Base-by-base conservation (phyloP, 108 stramenopile genomes). In the Fragilariopsis cylindrus region DNA sequence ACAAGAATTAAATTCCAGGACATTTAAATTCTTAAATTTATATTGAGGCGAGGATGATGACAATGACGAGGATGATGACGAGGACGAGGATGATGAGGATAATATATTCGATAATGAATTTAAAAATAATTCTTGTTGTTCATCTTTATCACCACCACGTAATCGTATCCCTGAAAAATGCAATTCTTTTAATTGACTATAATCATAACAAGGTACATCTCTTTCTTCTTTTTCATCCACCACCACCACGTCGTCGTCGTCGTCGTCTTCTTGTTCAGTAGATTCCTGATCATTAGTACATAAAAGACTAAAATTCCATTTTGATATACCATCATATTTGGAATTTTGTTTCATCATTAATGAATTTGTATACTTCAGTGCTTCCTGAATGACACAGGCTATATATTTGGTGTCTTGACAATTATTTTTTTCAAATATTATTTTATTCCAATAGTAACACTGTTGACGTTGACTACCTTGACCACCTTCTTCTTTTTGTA, bases 1-100 rank as follows among this genome's bases (percentile, higher is more conserved):
- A 40, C 62, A 63, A 3, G 62, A 41, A 13, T 63, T 7, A 44
- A 63, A 15, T n/a, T 63, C 62, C 2, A 63, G 12, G 45, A 63
- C 62, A 5, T 43, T 40, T 15, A 63, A 44, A 0, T 53, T 15
- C 0, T 11, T 53, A 15, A 15, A 13, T 3, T 53, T 15, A 15
- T 53, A 4, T 8, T 30, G 5, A 0, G 19, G 4, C 57, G 13
- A 40, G 42, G 57, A 45, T 3, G 62, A 15, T 44, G 7, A n/a
- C n/a, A n/a, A 15, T 3, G 7, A 18, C 2, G 3, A 18, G 18
- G 19, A 4, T 4, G 8, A 55, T n/a, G 8, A 16, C 62, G 5
- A n/a, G 3, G 43, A 15, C 7, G 11, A 45, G 0, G 43, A 15
- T 45, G 15, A n/a, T 18, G 7, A 7, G 4, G 40, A 42, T 15